Conservation (phyloP, 2,329 filamentous ascomycete species). For the Fusarium annulatum region DNA sequence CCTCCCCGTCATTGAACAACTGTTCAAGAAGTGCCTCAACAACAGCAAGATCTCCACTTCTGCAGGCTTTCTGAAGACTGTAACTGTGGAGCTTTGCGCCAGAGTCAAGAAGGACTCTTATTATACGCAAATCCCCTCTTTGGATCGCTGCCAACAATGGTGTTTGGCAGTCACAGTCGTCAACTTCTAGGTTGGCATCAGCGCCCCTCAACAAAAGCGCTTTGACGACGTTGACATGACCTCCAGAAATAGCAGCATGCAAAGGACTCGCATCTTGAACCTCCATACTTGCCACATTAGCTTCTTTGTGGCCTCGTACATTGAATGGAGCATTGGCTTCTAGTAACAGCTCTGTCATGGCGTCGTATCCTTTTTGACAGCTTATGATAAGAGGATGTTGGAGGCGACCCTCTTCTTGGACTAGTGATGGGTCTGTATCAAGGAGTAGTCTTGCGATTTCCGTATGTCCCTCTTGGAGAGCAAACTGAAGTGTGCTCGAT, state of each 20-base stretch:
- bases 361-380: background rate
- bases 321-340: background rate
- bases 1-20: background rate
- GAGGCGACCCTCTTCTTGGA: background rate
- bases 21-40: background rate
- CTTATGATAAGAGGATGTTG: background rate
- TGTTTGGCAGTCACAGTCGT: background rate
- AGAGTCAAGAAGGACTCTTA: background rate
- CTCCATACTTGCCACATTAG: background rate
- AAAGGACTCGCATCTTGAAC: constrained; percentile 4
- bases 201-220: constrained; percentile 4
- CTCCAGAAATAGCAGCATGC: background rate
- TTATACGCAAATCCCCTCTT: background rate
- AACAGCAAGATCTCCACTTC: background rate
- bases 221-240: background rate
- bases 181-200: background rate
- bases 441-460: background rate
- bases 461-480: background rate
- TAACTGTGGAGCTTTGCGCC: background rate
- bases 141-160: background rate
- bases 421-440: background rate
- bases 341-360: background rate
- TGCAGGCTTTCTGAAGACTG: background rate
- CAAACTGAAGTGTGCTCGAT: background rate
- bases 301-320: background rate